phyloP scores from a whole-genome alignment of 2,329 filamentous ascomycete genomes.

The Calonectria honghensis region DNA sequence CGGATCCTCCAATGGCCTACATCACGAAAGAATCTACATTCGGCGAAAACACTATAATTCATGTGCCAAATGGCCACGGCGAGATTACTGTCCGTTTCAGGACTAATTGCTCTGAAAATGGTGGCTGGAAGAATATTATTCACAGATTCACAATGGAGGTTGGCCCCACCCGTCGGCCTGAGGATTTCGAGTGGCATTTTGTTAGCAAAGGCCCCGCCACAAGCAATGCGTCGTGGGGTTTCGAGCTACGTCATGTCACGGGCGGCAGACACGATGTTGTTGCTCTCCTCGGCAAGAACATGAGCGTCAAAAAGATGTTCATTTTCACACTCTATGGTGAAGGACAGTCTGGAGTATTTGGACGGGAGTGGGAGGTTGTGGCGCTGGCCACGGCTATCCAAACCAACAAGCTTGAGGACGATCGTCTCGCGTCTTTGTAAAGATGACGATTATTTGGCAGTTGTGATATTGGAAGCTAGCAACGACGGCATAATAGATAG shows the following conservation, averaged over 20 bases:
- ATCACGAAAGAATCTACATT: slow-evolving; percentile 23
- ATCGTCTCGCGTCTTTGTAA: slow-evolving; percentile 15
- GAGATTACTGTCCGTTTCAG: slow-evolving; percentile 14
- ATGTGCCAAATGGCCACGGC: slow-evolving; percentile 9
- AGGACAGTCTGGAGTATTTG: slow-evolving; percentile 2
- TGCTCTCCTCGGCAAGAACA: background rate
- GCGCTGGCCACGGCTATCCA: slow-evolving; percentile 15
- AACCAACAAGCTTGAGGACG: slow-evolving; percentile 22
- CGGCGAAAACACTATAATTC: slow-evolving; percentile 10
- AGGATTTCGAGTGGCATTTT: slow-evolving; percentile 24
- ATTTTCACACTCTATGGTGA: slow-evolving; percentile 8
- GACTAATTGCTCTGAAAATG: slow-evolving; percentile 2
- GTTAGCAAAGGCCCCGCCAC: slow-evolving; percentile 5
- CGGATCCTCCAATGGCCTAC: slow-evolving; percentile 21
- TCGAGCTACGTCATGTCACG: slow-evolving; percentile 10
- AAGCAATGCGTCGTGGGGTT: background rate
- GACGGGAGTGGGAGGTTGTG: slow-evolving; percentile 22
- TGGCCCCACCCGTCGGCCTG: slow-evolving; percentile 1
- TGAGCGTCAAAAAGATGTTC: slow-evolving; percentile 18
- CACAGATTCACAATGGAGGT: slow-evolving; percentile 25
- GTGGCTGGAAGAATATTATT: slow-evolving; percentile 23
- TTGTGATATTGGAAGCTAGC: background rate
- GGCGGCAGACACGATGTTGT: slow-evolving; percentile 8
- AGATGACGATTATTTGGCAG: background rate
- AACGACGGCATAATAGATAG: background rate